Base-by-base conservation (phyloP, 441 rosid genomes). In the Populus hybrid region DNA sequence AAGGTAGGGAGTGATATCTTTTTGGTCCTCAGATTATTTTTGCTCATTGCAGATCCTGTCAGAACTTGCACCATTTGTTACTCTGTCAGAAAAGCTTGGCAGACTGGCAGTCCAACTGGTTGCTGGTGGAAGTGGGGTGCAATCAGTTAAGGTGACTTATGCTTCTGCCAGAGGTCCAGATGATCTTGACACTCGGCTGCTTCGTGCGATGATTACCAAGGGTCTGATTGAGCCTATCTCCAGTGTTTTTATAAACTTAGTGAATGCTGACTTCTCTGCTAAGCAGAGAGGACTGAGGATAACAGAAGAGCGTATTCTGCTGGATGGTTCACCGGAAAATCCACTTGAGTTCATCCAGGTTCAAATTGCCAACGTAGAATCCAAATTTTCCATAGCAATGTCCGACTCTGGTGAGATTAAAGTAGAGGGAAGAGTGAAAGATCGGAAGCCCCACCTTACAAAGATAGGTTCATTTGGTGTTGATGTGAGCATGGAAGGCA, bases 401-500 rank as follows among this genome's bases (percentile, higher is more conserved):
- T 90, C 94, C 0, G 97, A 92, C 30, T 64, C 86, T 23, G 93
- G 95, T 67, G 95, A 90, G 83, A 90, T 92, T 10, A 89, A 67
- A 79, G 88, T 84, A n/a, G 98, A 85, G 82, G 99, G 97, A 77
- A 82, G 82, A 66, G 95, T 95, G 81, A 95, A 93, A 86, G 92
- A 93, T 12, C 97, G 95, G 73, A 73, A 72, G 36, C 95, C 99
- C 3, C 91, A 90, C 80, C 87, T 95, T 38, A 92, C 94, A 18
- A 83, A 83, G 85, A 91, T 93, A 57, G 99, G 99, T 80, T 89
- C 97, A 2, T 95, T 93, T 5, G 88, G 86, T 54, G 99, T 95
- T 16, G 99, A 93, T 80, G 97, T 93, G 78, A 95, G 97, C 82
- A 79, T 95, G 85, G 99, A 95, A 83, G 99, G 99, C 46, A 93